phyloP scores from a whole-genome alignment of 2,329 filamentous ascomycete species.

The Catunica adiposa region DNA sequence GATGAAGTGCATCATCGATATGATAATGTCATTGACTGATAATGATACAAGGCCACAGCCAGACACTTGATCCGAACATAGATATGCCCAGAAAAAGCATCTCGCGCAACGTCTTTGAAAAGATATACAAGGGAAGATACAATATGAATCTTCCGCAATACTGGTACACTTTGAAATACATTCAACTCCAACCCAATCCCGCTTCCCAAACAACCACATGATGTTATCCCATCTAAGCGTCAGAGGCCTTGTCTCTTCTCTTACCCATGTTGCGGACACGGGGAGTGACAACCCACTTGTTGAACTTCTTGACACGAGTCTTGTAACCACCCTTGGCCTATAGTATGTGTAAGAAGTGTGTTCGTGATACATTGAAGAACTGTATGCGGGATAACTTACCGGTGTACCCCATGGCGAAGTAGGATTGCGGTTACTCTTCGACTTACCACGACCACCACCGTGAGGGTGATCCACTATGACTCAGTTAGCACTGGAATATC shows the following conservation, averaged over 20 bases:
- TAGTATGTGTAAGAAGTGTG: conserved; percentile 19
- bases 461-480: conserved; percentile 74
- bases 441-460: conserved; percentile 97
- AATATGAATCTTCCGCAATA: conserved; percentile 6
- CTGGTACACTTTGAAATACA: conserved; percentile 11
- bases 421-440: conserved; percentile 91
- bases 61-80: not conserved
- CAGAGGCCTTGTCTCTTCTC: conserved; percentile 46
- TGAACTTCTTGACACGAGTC: conserved; percentile 78
- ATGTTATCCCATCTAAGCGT: conserved; percentile 6
- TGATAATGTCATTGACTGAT: not conserved
- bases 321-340: conserved; percentile 78
- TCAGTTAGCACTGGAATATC: conserved; percentile 3
- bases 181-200: not conserved
- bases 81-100: not conserved
- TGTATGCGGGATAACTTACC: conserved; percentile 39
- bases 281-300: conserved; percentile 77
- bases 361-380: too few relatives aligned
- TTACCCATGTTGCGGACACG: conserved; percentile 83
- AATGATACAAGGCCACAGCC: not conserved
- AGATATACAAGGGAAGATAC: conserved; percentile 11
- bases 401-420: conserved; percentile 93
- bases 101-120: conserved; percentile 1
- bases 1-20: not conserved
- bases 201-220: not conserved